Evolutionary conservation across 805 yeast genomes (phyloP), one percentile per base, ranked within the genome.

Genomic region (Candida ascalaphidarum): DNA sequence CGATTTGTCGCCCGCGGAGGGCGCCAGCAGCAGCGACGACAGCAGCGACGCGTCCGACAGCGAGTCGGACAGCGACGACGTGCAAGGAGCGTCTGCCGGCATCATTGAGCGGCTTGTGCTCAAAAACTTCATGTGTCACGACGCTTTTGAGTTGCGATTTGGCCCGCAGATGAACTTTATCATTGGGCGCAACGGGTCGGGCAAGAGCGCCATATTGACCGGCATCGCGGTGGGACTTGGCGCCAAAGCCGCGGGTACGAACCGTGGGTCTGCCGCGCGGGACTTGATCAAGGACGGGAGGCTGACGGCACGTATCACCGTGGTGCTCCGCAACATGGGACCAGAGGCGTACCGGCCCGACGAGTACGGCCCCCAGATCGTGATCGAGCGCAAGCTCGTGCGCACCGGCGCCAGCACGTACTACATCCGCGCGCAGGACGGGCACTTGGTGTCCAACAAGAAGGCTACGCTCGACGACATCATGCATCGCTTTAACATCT

Each of bases 101-200:
- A 74, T 74, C 23, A 77, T 88, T 23, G 70, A 71, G 40, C 62
- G 63, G 23, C 67, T 88, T 3, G 65, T 65, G 14, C 56, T 88
- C 23, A 66, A 69, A 34, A 84, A 85, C 56, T 85, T 85, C 50
- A 85, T 85, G 95, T 85, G 94, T 39, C 98, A 92, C 48, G 79
- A 74, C 26, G 73, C 82, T 31, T 83, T 92, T 44, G 76, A 74
- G 31, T 55, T 92, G 7, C 70, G 67, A 3, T 65, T 88, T 18
- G 92, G 92, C 2, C 86, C 89, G 1, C 73, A 77, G 30, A 65
- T 88, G 40, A 88, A 88, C 50, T 81, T 88, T 46, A 83, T 88
- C 32, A 79, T 83, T 22, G 97, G 97, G 13, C 66, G 80, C 32
- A 88, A 88, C 46, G 97, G 97, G 3, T 76, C 88, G 21, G 97